Evolutionary conservation across 345 rosid species (phyloP).

Genomic region (Salix caprea): DNA sequence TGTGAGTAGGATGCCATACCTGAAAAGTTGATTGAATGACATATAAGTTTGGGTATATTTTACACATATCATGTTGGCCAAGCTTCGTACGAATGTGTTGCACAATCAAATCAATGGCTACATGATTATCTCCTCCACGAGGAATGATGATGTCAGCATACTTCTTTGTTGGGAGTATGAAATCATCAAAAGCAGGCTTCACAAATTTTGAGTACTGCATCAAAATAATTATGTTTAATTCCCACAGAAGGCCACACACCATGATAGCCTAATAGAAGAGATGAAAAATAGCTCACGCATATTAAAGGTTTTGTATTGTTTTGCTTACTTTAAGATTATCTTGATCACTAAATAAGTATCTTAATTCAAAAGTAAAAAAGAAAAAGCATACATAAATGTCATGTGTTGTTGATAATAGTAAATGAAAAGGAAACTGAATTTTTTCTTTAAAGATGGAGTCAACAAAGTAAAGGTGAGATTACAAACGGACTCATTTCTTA

Average conservation of each 20-base stretch:
- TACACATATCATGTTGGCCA: slow-evolving; percentile 97
- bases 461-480: too few species aligned
- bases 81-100: slow-evolving; percentile 96
- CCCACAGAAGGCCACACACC: background rate
- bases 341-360: too few species aligned
- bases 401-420: too few species aligned
- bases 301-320: too few species aligned
- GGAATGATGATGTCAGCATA: slow-evolving; percentile 98
- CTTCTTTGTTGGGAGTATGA: slow-evolving; percentile 98
- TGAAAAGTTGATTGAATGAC: slow-evolving; percentile 97
- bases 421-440: too few species aligned
- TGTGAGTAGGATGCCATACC: slow-evolving; percentile 40
- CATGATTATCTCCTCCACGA: slow-evolving; percentile 99
- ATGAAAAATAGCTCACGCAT: too few species aligned
- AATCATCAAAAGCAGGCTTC: slow-evolving; percentile 98
- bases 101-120: slow-evolving; percentile 94
- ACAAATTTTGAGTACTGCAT: slow-evolving; percentile 98
- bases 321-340: too few species aligned
- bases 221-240: slow-evolving; percentile 22
- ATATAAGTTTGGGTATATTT: slow-evolving; percentile 90
- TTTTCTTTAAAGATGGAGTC: too few species aligned
- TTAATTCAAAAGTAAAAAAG: too few species aligned
- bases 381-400: too few species aligned
- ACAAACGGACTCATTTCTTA: too few species aligned
- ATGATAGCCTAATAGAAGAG: too few species aligned